These are phyloP conservation scores for Hypoxylon trugodes DNA, from an alignment of 495 filamentous ascomycete genomes.

Conservation along the genomic window DNA sequence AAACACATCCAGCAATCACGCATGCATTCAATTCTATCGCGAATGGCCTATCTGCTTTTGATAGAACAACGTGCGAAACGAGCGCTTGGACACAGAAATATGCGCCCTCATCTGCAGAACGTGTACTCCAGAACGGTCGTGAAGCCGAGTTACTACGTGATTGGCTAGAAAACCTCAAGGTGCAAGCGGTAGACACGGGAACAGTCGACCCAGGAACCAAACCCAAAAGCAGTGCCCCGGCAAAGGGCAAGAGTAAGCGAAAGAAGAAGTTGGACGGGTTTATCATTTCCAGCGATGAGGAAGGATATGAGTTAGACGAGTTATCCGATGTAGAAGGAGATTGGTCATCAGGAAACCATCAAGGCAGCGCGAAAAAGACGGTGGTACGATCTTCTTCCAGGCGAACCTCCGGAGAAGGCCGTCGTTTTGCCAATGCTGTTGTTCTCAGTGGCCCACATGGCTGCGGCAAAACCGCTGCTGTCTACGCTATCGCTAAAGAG, in stretches of 20 bases:
- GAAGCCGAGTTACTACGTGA: slow-evolving; percentile 78
- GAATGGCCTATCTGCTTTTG: slow-evolving; percentile 76
- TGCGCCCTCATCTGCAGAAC: slow-evolving; percentile 70
- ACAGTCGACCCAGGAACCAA: slow-evolving; percentile 56
- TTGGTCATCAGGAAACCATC: slow-evolving; percentile 50
- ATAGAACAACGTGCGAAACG: slow-evolving; percentile 76
- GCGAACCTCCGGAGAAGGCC: slow-evolving; percentile 53
- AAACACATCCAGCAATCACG: slow-evolving; percentile 65
- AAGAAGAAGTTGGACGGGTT: slow-evolving; percentile 86
- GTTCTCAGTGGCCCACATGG: slow-evolving; percentile 90
- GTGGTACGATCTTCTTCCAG: slow-evolving; percentile 63
- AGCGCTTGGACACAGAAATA: slow-evolving; percentile 87
- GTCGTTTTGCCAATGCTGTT: slow-evolving; percentile 66
- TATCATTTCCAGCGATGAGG: slow-evolving; percentile 84
- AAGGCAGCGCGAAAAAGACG: slow-evolving; percentile 62
- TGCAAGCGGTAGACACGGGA: slow-evolving; percentile 75
- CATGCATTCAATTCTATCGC: slow-evolving; percentile 68
- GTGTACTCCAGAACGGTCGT: slow-evolving; percentile 79
- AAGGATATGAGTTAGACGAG: slow-evolving; percentile 77
- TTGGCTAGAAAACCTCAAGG: slow-evolving; percentile 81
- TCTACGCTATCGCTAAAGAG: slow-evolving; percentile 96
- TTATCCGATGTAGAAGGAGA: slow-evolving; percentile 71
- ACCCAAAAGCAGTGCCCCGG: slow-evolving; percentile 50
- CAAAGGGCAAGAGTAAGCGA: slow-evolving; percentile 70
- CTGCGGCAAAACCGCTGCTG: slow-evolving; percentile 91